phyloP scores from a whole-genome alignment of 352 stramenopile genomes.

The Phytophthora pluvialis region DNA sequence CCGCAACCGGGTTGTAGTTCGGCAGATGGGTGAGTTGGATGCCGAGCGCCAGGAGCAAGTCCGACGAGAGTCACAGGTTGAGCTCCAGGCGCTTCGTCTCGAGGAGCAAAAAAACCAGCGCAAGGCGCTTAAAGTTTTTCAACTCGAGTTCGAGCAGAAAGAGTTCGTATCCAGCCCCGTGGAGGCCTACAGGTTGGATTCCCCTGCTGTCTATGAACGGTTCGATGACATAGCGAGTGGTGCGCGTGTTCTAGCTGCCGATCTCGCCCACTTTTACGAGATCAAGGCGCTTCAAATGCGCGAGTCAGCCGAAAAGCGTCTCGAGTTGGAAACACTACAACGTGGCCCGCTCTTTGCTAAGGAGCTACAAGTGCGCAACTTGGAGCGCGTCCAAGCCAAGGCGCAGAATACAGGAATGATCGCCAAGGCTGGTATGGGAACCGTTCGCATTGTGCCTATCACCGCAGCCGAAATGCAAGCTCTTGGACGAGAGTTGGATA shows the following conservation, averaged over 20 bases:
- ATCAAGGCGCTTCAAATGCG: slow-evolving; percentile 60
- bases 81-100: slow-evolving; percentile 54
- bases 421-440: slow-evolving; percentile 71
- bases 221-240: slow-evolving; percentile 48
- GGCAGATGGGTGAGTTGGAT: slow-evolving; percentile 58
- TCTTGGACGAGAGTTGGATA: slow-evolving; percentile 50
- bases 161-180: slow-evolving; percentile 67
- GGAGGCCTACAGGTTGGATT: slow-evolving; percentile 65
- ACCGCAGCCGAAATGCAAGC: slow-evolving; percentile 48
- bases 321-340: slow-evolving; percentile 41
- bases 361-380: slow-evolving; percentile 57
- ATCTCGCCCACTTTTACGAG: slow-evolving; percentile 67
- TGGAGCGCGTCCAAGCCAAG: slow-evolving; percentile 70
- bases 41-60: slow-evolving; percentile 56
- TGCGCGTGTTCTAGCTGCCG: slow-evolving; percentile 42
- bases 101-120: slow-evolving; percentile 55
- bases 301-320: slow-evolving; percentile 45
- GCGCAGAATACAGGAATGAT: slow-evolving; percentile 74
- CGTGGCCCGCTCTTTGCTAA: slow-evolving; percentile 33
- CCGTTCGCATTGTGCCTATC: slow-evolving; percentile 71
- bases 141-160: slow-evolving; percentile 70
- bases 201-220: slow-evolving; percentile 38
- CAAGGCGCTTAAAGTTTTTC: slow-evolving; percentile 60
- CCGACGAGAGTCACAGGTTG: slow-evolving; percentile 48
- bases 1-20: slow-evolving; percentile 46